phyloP scores from a whole-genome alignment of 2,329 filamentous ascomycete species.

The Neoarthrinium moseri region DNA sequence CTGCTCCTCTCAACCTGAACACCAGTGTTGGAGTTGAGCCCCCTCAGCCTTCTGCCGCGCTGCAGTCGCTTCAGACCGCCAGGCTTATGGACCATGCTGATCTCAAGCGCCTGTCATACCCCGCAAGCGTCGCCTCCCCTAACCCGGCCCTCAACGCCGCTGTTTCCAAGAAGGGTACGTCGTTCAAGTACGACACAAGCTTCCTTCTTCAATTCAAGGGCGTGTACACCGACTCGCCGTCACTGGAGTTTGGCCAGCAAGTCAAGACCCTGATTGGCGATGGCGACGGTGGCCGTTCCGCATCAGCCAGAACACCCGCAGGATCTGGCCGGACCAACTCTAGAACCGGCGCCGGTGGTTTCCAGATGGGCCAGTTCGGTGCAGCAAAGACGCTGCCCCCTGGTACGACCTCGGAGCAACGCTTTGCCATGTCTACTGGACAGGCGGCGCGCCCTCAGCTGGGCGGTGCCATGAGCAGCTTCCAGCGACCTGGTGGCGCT shows the following conservation, averaged over 20 bases:
- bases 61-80: constrained; percentile 89
- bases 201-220: constrained; percentile 96
- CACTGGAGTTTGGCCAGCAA: constrained; percentile 86
- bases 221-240: constrained; percentile 96
- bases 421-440: constrained; percentile 65
- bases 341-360: constrained; percentile 50
- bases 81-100: constrained; percentile 62
- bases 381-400: constrained; percentile 62
- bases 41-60: constrained; percentile 87
- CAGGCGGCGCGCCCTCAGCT: constrained; percentile 47
- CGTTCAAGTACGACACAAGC: constrained; percentile 91
- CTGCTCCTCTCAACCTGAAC: constrained; percentile 83
- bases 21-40: constrained; percentile 79
- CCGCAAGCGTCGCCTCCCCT: constrained; percentile 74
- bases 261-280: constrained; percentile 87
- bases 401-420: constrained; percentile 74
- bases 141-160: constrained; percentile 87
- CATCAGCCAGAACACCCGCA: constrained; percentile 59
- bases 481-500: constrained; percentile 59
- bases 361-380: constrained; percentile 71
- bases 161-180: constrained; percentile 74
- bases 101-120: constrained; percentile 7
- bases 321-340: constrained; percentile 49
- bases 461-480: constrained; percentile 56
- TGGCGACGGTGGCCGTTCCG: constrained; percentile 60